Evolutionary conservation across 2,329 filamentous ascomycete species (phyloP), one percentile per base, ranked within the genome.

Genomic region (Fusarium sp.): DNA sequence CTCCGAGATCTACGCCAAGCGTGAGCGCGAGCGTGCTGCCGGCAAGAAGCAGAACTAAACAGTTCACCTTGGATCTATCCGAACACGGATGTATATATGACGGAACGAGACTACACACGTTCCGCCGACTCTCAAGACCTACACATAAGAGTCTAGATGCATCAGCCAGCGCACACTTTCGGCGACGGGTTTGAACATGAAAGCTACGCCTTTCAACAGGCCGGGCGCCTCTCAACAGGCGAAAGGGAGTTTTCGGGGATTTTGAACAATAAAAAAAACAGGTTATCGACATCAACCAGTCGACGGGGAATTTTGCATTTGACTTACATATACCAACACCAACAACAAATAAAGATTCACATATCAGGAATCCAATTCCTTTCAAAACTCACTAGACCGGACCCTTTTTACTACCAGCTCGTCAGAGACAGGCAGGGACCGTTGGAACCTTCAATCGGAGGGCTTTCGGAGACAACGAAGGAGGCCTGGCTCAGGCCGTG

Each of bases 1-100:
- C 8, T 91, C 91, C 4, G 94, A 90, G 75, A 99, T 99, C 80
- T 99, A 98, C 83, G 93, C 92, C 76, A 97, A 97, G 91, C 89
- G 94, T 70, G 93, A 95, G 66, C 84, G 84, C 66, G 87, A 90
- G 80, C 86, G 87, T 73, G 88, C 86, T 33, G 85, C 84, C 66
- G 82, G 82, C 77, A 89, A 90, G 85, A 90, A 90, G 84, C 81
- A 84, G 75, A 85, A 85, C 74, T 90, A 82, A 84, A 31, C 35
- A 14, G 10, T 8, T 59, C 31, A 22, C 29, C 35, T 38, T 14
- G 20, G 13, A 47, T 40, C 40, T 31, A 66, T 56, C 59, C 50
- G 22, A 40, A 25, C 54, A 72, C 69, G 71, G 57, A 69, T 65
- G 50, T 47, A 40, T 27, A 66, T 56, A 29, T 38, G 40, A 62